Evolutionary conservation across 352 stramenopile species (phyloP).

Genomic region (Phytophthora boehmeriae): DNA sequence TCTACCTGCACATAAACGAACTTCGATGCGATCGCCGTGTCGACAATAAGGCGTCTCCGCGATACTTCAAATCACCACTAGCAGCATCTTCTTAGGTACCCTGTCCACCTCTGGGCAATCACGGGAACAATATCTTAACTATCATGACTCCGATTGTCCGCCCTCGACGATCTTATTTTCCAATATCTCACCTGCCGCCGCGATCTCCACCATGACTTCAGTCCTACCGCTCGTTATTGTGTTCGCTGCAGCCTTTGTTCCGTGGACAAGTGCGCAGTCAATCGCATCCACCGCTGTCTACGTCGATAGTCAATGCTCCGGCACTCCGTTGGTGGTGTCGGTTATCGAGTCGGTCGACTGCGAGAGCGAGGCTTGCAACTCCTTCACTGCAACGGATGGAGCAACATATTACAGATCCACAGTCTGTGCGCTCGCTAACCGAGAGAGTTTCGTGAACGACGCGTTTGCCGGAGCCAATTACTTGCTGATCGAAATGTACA

Average conservation of each 20-base stretch:
- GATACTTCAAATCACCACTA: too few species aligned
- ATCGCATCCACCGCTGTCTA: constrained; percentile 19
- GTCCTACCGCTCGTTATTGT: constrained; percentile 11
- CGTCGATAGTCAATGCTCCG: constrained; percentile 19
- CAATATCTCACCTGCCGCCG: not conserved
- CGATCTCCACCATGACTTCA: not conserved
- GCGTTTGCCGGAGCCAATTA: constrained; percentile 17
- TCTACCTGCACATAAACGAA: too few species aligned
- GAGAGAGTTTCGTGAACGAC: constrained; percentile 13
- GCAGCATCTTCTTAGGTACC: too few species aligned
- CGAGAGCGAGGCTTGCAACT: constrained; percentile 7
- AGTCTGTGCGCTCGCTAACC: constrained; percentile 10
- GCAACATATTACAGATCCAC: constrained; percentile 18
- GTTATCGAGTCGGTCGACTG: constrained; percentile 17
- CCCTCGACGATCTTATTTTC: not conserved
- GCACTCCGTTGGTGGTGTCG: constrained; percentile 23
- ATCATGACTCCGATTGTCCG: too few species aligned
- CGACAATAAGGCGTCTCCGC: too few species aligned
- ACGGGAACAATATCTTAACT: too few species aligned
- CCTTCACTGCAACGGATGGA: constrained; percentile 10
- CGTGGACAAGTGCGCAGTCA: constrained; percentile 1
- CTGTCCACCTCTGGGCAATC: too few species aligned
- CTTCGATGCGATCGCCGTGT: too few species aligned
- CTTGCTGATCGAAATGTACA: constrained; percentile 28
- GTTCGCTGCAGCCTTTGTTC: constrained; percentile 9